Evolutionary conservation across 1,284 basidiomycete species (phyloP).

Genomic region (Peniophora sp.): DNA sequence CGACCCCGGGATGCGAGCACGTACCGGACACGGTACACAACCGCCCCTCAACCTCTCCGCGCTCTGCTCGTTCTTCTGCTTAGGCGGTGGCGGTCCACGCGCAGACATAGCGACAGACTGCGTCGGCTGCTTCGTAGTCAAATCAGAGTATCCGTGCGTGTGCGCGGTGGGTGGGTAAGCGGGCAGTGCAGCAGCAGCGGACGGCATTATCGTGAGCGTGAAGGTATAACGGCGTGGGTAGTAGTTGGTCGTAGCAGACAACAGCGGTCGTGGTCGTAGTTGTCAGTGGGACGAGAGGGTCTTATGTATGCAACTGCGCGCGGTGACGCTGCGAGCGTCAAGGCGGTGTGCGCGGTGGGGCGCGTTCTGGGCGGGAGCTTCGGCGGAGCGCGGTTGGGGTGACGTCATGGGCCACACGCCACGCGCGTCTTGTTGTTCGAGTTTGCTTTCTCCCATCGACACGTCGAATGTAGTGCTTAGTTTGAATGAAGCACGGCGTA

Average conservation of each 20-base stretch:
- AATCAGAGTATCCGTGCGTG: not conserved
- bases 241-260: not conserved
- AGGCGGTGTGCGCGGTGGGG: too few species aligned
- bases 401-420: too few species aligned
- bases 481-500: too few species aligned
- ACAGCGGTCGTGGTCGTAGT: not conserved
- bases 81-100: not conserved
- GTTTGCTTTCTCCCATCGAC: too few species aligned
- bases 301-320: not conserved
- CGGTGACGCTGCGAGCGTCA: too few species aligned
- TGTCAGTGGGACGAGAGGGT: not conserved
- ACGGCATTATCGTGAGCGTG: not conserved
- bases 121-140: not conserved
- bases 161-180: slow-evolving; percentile 1
- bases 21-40: not conserved
- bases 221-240: not conserved
- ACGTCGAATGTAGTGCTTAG: too few species aligned
- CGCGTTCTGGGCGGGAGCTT: too few species aligned
- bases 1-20: not conserved
- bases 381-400: too few species aligned
- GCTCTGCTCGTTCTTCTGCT: not conserved
- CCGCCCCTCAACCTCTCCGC: not conserved
- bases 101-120: not conserved
- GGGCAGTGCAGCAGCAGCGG: not conserved
- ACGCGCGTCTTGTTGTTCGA: too few species aligned